These are phyloP conservation scores for Casuarina cunninghamiana DNA, from an alignment of 306 rosid genomes.

Conservation along the genomic window DNA sequence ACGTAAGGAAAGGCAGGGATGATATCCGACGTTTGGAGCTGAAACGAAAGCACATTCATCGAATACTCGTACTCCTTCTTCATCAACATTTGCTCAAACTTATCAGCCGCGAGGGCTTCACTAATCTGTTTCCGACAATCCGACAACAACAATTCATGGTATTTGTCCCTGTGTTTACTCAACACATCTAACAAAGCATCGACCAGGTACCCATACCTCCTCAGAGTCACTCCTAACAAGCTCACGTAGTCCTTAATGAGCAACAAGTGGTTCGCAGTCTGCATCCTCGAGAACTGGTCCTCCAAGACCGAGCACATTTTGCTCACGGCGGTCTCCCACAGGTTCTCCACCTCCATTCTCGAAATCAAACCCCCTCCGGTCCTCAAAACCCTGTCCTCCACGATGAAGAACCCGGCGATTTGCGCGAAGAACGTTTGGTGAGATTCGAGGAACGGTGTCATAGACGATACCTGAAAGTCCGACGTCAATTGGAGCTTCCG, in stretches of 20 bases:
- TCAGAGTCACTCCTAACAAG: constrained; percentile 78
- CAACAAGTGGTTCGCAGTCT: constrained; percentile 92
- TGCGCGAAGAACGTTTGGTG: constrained; percentile 97
- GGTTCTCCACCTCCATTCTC: constrained; percentile 90
- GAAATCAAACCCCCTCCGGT: constrained; percentile 92
- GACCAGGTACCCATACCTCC: constrained; percentile 91
- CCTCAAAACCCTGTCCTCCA: constrained; percentile 88
- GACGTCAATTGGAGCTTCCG: constrained; percentile 95
- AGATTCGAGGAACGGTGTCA: constrained; percentile 98
- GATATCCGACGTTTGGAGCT: constrained; percentile 81
- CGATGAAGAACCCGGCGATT: constrained; percentile 94
- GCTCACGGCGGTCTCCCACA: constrained; percentile 97
- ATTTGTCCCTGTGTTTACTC: constrained; percentile 97
- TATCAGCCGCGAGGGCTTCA: constrained; percentile 83
- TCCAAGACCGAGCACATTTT: constrained; percentile 98
- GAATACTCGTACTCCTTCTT: constrained; percentile 96
- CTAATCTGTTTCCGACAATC: constrained; percentile 92
- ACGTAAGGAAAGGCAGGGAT: constrained; percentile 87
- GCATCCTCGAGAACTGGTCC: constrained; percentile 99
- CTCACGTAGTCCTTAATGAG: constrained; percentile 97
- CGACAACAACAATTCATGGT: constrained; percentile 85
- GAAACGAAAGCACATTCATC: constrained; percentile 98
- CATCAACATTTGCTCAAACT: constrained; percentile 97
- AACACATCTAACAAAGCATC: constrained; percentile 93
- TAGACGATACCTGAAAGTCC: constrained; percentile 97